Evolutionary conservation across 257 asterid species (phyloP), one percentile per base, ranked within the genome.

Genomic region (Capsicum rhomboideum): DNA sequence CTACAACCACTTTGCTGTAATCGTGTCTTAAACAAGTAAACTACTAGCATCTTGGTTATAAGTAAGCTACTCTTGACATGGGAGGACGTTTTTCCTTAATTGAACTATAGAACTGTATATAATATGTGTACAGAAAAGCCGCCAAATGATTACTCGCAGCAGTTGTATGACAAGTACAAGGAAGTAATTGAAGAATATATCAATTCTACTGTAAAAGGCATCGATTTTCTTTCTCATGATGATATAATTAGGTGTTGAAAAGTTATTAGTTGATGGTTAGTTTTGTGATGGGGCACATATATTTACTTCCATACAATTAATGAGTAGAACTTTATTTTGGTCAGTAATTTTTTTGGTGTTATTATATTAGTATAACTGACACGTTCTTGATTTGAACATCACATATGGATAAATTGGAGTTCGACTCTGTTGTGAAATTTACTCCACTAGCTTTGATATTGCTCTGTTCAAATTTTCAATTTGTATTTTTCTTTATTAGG

Each of bases 161-260:
- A 85, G 84, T 88, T 91, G 14, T 88, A 90, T 80, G 88, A 84
- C 0, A 90, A 82, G 49, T 91, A 90, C 90, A 88, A 61, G 86
- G 89, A 82, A 17, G 72, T 85, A 40, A 75, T 86, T 82, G 88
- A 84, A 40, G 90, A 86, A 2, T 90, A 91, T 72, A 86, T 90
- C 46, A 68, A 5, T 7, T 87, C 90, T 26, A 64, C 61, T 64
- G 95, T 91, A 85, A 86, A 85, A 37, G 28, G 5, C 37, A 52
- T 23, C 58, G 53, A 44, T 2, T 84, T 78, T 34, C 40, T 78
- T 10, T 53, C 6, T 4, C 26, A 34, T 34, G n/a, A 29, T 75
- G 18, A 18, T n/a, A 29, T 77, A 29, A 20, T 18, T 42, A 14
- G 18, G 21, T 14, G 42, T 40, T 29, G 66, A 64, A 37, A 28